Conservation (phyloP, 371 early-diverging fungal genomes). For the Haplosporangium sp. region DNA sequence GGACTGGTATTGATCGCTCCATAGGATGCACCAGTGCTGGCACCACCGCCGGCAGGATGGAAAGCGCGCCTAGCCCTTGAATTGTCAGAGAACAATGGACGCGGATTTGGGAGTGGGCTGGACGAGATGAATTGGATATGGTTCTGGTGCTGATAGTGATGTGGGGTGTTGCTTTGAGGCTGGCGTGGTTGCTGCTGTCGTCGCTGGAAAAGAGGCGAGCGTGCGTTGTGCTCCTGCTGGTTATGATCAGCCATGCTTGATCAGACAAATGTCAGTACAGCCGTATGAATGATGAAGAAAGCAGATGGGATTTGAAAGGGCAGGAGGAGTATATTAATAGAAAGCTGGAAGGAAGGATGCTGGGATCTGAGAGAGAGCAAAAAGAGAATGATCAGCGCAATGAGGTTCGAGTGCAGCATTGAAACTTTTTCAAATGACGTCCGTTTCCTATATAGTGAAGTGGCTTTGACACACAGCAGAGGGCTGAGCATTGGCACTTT, state of each 20-base stretch:
- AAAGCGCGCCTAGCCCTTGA: slow-evolving; percentile 46
- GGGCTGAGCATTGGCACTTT: too few species aligned
- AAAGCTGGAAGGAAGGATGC: too few species aligned
- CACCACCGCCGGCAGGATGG: slow-evolving; percentile 22
- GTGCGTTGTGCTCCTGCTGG: slow-evolving; percentile 16
- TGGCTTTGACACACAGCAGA: too few species aligned
- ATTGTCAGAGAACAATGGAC: slow-evolving; percentile 42
- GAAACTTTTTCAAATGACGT: too few species aligned
- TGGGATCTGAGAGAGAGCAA: too few species aligned
- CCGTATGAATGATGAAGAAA: background rate
- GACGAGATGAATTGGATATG: slow-evolving; percentile 51
- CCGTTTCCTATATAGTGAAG: too few species aligned
- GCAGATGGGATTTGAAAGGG: too few species aligned
- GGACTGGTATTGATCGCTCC: slow-evolving; percentile 33
- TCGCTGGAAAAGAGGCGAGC: slow-evolving; percentile 29
- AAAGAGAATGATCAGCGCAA: too few species aligned
- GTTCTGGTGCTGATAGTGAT: slow-evolving; percentile 39
- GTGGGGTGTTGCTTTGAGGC: slow-evolving; percentile 36
- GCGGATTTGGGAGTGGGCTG: slow-evolving; percentile 48
- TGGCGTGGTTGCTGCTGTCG: slow-evolving; percentile 34
- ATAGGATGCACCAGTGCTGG: slow-evolving; percentile 13
- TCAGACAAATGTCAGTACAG: background rate
- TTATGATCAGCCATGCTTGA: slow-evolving; percentile 20
- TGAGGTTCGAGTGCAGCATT: too few species aligned
- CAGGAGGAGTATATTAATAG: too few species aligned